phyloP scores from a whole-genome alignment of 495 filamentous ascomycete genomes.

The Tuber umbilicatum region DNA sequence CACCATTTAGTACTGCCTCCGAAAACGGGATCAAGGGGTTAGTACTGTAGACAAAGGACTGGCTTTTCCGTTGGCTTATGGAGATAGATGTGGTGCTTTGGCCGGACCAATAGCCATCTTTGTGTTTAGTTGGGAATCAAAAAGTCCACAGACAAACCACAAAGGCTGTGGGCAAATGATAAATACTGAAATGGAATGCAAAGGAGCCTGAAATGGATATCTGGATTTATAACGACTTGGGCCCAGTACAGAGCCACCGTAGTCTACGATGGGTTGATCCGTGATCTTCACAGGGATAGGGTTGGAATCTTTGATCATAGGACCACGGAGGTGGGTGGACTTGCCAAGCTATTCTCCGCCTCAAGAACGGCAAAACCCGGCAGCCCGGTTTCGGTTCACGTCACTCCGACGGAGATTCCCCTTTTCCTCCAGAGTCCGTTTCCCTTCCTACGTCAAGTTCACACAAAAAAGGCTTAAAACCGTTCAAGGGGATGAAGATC shows the following conservation, averaged over 20 bases:
- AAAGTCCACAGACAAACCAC: neutral
- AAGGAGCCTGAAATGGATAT: neutral
- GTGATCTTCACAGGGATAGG: conserved; percentile 1
- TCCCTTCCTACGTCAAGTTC: neutral
- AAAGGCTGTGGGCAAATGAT: neutral
- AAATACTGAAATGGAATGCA: neutral
- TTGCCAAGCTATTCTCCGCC: neutral
- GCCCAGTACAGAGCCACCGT: neutral
- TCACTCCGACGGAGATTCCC: neutral
- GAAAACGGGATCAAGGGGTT: neutral
- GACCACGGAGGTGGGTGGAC: neutral
- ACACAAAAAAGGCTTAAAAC: neutral
- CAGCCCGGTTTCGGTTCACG: neutral
- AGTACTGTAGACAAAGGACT: neutral
- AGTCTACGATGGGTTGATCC: neutral
- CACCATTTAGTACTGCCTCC: neutral
- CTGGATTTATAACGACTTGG: neutral
- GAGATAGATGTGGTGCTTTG: neutral
- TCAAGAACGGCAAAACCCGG: neutral
- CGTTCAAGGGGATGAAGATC: neutral
- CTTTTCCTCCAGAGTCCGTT: neutral
- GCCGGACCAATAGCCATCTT: neutral
- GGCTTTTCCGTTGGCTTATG: neutral
- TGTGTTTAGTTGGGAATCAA: neutral
- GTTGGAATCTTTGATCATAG: neutral